Base-by-base conservation (phyloP, 78 protist genomes). In the Emiliania huxleyi region DNA sequence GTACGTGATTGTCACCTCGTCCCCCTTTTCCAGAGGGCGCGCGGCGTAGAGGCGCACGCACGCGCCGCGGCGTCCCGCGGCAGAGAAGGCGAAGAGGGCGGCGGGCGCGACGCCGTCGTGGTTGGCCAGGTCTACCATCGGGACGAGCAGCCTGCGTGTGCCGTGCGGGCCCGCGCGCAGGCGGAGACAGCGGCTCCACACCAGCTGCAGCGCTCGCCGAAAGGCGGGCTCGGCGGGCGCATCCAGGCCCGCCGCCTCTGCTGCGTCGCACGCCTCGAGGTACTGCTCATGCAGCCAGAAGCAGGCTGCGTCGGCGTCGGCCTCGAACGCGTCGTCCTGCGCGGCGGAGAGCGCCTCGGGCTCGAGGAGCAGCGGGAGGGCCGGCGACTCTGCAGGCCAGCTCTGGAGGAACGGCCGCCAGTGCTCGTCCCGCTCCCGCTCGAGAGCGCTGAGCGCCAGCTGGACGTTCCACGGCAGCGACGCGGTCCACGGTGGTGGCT, bases 141-240 rank as follows among this genome's bases (percentile, higher is more conserved):
- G 73, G 56, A 81, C 89, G 8, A 81, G 37, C 37, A 81, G 35
- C 1, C 89, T 52, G 56, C 89, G 89, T 22, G 44, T 56, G 89
- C 89, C 89, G 38, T 0, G 23, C 19, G 33, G 29, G 56, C 55
- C 56, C 4, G 52, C 25, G 6, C 29, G 11, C 40, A 81, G 49
- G 42, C 55, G 48, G 22, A 81, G 89, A 42, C 89, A 81, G 56
- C 89, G 89, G 18, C 48, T 81, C 89, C 89, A 81, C 40, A 81
- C 89, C 40, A 44, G 89, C 89, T 1, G 6, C 56, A 81, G 1
- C 42, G 89, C 89, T 0, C 23, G 18, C 19, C 15, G 40, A 18
- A 81, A 81, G 29, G 42, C 89, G 40, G 37, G 22, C 38, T 2
- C 56, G 21, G 87, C 55, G 55, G 4, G 55, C 55, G 55, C 55